Percentiles rank a stretch among this genome's conserved stretches.
phyloP scores from a whole-genome alignment of 106 monocot genomes.

The Apostasia shenzhenica region DNA sequence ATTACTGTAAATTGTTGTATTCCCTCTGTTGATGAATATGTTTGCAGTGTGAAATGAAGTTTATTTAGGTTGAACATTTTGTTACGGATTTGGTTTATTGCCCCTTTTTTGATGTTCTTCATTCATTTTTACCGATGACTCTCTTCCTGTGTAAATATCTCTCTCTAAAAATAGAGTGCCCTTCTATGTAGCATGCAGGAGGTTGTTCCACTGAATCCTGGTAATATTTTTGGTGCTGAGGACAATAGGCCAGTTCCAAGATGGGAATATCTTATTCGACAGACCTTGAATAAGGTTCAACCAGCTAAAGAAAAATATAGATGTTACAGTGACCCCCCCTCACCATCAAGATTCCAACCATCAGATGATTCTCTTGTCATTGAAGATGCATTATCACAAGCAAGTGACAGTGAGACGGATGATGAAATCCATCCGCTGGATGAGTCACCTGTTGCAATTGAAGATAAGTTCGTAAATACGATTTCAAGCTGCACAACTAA shows the following conservation, averaged over 20 bases:
- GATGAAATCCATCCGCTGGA: conserved; percentile 30
- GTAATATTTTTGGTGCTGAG: conserved; percentile 89
- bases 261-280: conserved; percentile 87
- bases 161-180: too few species aligned
- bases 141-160: too few species aligned
- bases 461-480: conserved; percentile 10
- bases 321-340: conserved; percentile 55
- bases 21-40: too few species aligned
- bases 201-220: conserved; percentile 93
- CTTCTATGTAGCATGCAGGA: conserved; percentile 68
- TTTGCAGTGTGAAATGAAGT: too few species aligned
- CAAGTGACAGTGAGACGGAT: conserved; percentile 31
- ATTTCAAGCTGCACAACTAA: not conserved
- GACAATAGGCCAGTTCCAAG: conserved; percentile 60
- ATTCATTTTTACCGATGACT: too few species aligned
- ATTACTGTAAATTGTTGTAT: too few species aligned
- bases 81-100: too few species aligned
- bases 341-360: conserved; percentile 57
- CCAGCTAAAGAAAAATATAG: conserved; percentile 28
- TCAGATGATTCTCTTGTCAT: conserved; percentile 26
- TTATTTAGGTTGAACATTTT: too few species aligned
- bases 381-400: conserved; percentile 48
- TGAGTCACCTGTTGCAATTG: conserved; percentile 8
- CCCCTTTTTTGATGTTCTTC: too few species aligned
- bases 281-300: conserved; percentile 44